Evolutionary conservation across 2,329 filamentous ascomycete genomes (phyloP).

Genomic region (Xylaria sp.): DNA sequence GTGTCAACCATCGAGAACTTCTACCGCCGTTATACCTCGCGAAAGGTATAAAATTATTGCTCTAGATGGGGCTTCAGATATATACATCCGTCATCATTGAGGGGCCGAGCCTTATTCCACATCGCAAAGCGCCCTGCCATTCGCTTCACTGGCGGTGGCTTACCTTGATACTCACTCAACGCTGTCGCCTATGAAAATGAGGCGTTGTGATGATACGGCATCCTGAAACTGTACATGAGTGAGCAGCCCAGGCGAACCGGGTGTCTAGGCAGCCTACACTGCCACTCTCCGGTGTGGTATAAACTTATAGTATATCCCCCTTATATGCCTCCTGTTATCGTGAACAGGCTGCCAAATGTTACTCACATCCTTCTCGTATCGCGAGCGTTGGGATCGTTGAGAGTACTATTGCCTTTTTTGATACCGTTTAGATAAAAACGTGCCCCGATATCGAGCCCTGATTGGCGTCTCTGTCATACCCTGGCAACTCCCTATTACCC

Average conservation of each 20-base stretch:
- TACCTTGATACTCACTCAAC: not conserved
- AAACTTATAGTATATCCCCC: no score
- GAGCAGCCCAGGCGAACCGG: not conserved
- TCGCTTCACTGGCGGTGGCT: not conserved
- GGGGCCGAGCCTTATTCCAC: not conserved
- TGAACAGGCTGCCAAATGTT: no score
- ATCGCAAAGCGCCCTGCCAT: not conserved
- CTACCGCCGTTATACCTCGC: not conserved
- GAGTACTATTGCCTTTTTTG: not conserved
- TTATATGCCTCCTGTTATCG: no score
- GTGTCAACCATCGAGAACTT: not conserved
- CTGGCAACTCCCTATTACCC: not conserved
- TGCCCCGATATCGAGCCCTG: not conserved
- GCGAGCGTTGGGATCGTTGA: not conserved
- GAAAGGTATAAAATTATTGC: not conserved
- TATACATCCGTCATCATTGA: constrained; percentile 5
- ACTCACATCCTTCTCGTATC: no score
- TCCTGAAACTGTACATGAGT: not conserved
- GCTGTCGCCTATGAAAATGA: not conserved
- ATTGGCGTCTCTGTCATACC: constrained; percentile 18
- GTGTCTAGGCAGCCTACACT: not conserved
- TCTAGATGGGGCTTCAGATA: not conserved
- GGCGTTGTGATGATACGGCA: not conserved
- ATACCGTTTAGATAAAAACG: constrained; percentile 11
- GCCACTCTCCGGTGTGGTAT: not conserved